phyloP scores from a whole-genome alignment of 1,139 yeast genomes.

The Suhomyces guaymorum region DNA sequence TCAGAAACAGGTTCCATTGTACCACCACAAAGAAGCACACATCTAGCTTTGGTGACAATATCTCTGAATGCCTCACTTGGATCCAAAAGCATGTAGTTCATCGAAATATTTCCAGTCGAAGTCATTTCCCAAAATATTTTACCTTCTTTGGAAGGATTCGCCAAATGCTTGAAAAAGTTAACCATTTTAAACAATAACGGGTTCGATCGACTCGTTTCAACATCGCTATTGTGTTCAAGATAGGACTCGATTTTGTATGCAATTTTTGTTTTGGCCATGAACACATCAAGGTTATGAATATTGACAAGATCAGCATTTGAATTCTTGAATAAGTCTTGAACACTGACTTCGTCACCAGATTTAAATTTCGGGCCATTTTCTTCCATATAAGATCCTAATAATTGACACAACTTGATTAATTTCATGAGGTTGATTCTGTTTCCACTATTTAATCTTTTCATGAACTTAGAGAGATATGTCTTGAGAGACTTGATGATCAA shows the following conservation, averaged over 20 bases:
- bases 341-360: conserved; percentile 56
- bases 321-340: conserved; percentile 52
- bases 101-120: conserved; percentile 24
- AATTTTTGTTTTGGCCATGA: conserved; percentile 66
- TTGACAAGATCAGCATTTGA: conserved; percentile 74
- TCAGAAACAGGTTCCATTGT: conserved; percentile 92
- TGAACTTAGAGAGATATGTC: conserved; percentile 59
- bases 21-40: conserved; percentile 89
- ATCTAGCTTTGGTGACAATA: conserved; percentile 63
- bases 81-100: conserved; percentile 76
- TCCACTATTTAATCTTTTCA: conserved; percentile 64
- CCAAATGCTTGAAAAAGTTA: conserved; percentile 61
- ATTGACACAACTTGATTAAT: conserved; percentile 56
- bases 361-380: conserved; percentile 24
- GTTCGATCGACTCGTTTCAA: conserved; percentile 27
- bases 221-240: conserved; percentile 36
- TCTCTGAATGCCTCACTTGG: conserved; percentile 73
- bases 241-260: conserved; percentile 84
- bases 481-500: conserved; percentile 49
- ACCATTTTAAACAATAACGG: conserved; percentile 71
- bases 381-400: conserved; percentile 49
- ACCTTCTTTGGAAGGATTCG: conserved; percentile 82
- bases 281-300: conserved; percentile 64
- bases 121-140: conserved; percentile 65
- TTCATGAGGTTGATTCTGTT: conserved; percentile 73